Evolutionary conservation across 2,329 filamentous ascomycete species (phyloP), one percentile per base, ranked within the genome.

Genomic region (Ascochyta rabiei): DNA sequence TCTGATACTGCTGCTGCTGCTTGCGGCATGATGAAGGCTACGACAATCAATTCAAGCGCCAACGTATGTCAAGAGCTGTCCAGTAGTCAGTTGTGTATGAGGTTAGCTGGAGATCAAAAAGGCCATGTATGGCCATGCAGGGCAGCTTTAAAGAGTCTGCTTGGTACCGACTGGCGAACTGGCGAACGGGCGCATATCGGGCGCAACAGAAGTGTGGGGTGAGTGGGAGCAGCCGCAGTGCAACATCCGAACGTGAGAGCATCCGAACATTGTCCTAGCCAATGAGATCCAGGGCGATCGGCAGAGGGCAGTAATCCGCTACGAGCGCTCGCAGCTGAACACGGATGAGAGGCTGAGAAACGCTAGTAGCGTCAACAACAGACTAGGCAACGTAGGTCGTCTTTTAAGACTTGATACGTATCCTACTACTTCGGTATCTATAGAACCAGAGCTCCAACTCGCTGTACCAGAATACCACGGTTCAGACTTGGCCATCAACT

Each of bases 121-220:
- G 40, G 26, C 46, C 21, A 45, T 37, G 21, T 34, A 28, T 37
- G 47, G 52, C 47, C 52, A 50, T 47, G 30, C 52, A 50, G 47
- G 46, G 47, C 46, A 46, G 31, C 52, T 55, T 55, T 55, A 55
- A 55, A 50, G 41, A 30, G 41, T 50, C 46, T 31, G 46, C 31
- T 55, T 37, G 30, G 24, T 41, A n/a, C 26, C n/a, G 26, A 34
- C 26, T 39, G 34, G 34, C 48, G 26, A 42, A 30, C 37, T 53
- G 50, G 7, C 48, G 26, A 42, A 30, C 37, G 48, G 50, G 7
- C 31, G 4, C 50, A 38, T 48, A 24, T 38, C 26, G 48, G 44
- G n/a, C 34, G 19, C 28, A 2, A 34, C 10, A 16, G 8, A 16
- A 34, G 28, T 44, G 41, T 51, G 48, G 48, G 48, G 40, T 18